phyloP scores from a whole-genome alignment of 2,329 filamentous ascomycete species.

The Cladophialophora yegresii region DNA sequence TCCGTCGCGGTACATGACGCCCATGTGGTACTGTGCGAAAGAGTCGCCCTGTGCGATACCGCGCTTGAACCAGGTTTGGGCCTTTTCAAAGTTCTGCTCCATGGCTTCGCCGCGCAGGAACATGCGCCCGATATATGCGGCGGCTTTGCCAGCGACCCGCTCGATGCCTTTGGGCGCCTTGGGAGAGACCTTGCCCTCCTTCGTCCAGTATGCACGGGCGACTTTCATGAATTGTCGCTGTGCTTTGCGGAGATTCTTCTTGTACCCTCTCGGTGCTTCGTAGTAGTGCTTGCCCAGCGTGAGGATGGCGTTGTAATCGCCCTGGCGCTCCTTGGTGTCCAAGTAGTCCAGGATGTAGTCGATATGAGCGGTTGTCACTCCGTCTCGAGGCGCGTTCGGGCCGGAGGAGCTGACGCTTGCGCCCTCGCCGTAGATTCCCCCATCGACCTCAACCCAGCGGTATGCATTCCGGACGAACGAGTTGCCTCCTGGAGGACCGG shows the following conservation, averaged over 20 bases:
- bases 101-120: conserved; percentile 84
- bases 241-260: conserved; percentile 71
- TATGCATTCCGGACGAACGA: conserved; percentile 75
- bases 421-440: conserved; percentile 92
- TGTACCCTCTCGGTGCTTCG: conserved; percentile 75
- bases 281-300: conserved; percentile 85
- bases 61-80: conserved; percentile 79
- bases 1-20: conserved; percentile 79
- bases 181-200: conserved; percentile 72
- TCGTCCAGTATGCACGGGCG: conserved; percentile 77
- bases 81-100: conserved; percentile 73
- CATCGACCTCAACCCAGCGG: conserved; percentile 83
- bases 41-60: conserved; percentile 75
- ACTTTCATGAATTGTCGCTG: conserved; percentile 80
- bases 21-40: conserved; percentile 80
- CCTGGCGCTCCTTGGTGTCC: conserved; percentile 85
- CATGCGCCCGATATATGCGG: conserved; percentile 85
- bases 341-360: conserved; percentile 94
- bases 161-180: conserved; percentile 71
- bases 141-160: conserved; percentile 77
- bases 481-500: conserved; percentile 86
- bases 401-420: conserved; percentile 89
- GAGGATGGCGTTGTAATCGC: conserved; percentile 83
- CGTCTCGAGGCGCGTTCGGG: conserved; percentile 70
- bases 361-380: conserved; percentile 70